Conservation (phyloP, 164 flowering plant species). For the Magnolia kwangsiensis region DNA sequence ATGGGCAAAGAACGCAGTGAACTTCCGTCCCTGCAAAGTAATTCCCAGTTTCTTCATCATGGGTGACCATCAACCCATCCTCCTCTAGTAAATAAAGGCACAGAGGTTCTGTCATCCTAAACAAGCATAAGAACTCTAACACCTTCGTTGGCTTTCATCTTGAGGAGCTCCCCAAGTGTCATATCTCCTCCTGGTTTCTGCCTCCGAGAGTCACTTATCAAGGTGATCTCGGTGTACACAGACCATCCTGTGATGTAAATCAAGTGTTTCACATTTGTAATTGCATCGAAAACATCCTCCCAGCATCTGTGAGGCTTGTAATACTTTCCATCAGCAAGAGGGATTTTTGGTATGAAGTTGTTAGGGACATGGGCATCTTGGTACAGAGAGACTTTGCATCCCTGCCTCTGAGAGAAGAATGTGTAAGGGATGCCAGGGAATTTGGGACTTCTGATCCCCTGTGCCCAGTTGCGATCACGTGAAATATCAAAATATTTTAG, state of each 20-base stretch:
- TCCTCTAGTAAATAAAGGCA: slow-evolving; percentile 37
- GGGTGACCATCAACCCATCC: slow-evolving; percentile 76
- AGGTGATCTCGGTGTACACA: slow-evolving; percentile 52
- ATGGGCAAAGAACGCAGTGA: slow-evolving; percentile 62
- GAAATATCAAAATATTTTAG: background rate
- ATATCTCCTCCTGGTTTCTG: slow-evolving; percentile 48
- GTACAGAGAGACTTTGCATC: too few species aligned
- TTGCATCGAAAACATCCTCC: slow-evolving; percentile 78
- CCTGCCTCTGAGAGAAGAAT: too few species aligned
- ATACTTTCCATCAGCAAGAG: too few species aligned
- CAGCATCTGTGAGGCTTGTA: slow-evolving; percentile 67
- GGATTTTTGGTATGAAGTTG: too few species aligned
- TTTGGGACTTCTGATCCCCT: too few species aligned
- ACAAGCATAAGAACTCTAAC: slow-evolving; percentile 73
- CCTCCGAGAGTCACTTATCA: slow-evolving; percentile 58
- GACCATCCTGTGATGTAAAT: slow-evolving; percentile 85
- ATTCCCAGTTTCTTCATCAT: slow-evolving; percentile 62
- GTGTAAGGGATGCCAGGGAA: too few species aligned
- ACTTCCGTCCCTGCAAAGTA: slow-evolving; percentile 51
- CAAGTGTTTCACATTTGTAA: slow-evolving; percentile 55
- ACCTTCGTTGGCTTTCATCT: slow-evolving; percentile 70
- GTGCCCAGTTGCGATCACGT: too few species aligned
- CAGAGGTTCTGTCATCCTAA: slow-evolving; percentile 81
- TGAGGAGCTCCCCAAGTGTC: slow-evolving; percentile 68
- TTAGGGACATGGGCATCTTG: too few species aligned